Evolutionary conservation across 768 basidiomycete species (phyloP).

Genomic region (Lyophyllum semitale): DNA sequence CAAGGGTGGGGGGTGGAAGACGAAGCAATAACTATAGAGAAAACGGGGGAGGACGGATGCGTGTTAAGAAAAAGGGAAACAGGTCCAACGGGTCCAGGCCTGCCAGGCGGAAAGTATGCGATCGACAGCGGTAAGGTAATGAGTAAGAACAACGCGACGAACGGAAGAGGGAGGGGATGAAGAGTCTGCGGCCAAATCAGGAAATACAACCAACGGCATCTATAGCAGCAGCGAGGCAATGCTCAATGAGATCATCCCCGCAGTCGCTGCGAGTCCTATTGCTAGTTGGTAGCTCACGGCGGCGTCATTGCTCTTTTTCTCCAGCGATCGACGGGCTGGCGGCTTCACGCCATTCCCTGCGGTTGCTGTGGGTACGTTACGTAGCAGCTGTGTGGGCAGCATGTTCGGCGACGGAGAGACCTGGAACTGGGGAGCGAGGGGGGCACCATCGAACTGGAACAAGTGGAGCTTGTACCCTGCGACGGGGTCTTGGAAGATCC

Average conservation of each 20-base stretch:
- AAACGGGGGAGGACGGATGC: neutral
- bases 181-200: constrained; percentile 9
- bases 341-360: constrained; percentile 24
- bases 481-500: constrained; percentile 67
- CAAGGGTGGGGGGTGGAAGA: neutral
- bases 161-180: neutral
- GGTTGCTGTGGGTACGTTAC: constrained; percentile 43
- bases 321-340: constrained; percentile 16
- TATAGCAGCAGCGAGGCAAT: constrained; percentile 33
- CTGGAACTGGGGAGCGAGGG: constrained; percentile 70
- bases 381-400: constrained; percentile 73
- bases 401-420: constrained; percentile 79
- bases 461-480: constrained; percentile 73
- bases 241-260: constrained; percentile 29
- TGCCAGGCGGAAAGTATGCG: constrained; percentile 13
- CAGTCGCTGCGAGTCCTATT: constrained; percentile 26
- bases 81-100: constrained; percentile 16
- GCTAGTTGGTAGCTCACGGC: constrained; percentile 21
- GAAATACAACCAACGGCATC: constrained; percentile 10
- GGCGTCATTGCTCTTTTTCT: constrained; percentile 24
- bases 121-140: constrained; percentile 18
- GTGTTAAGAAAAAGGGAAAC: constrained; percentile 4
- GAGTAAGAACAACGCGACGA: constrained; percentile 14
- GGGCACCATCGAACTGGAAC: constrained; percentile 76
- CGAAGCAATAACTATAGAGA: constrained; percentile 5